Percentiles rank a stretch among this genome's conserved stretches.
Evolutionary conservation across 2,329 filamentous ascomycete genomes (phyloP).

Genomic region (Beauveria caledonica): DNA sequence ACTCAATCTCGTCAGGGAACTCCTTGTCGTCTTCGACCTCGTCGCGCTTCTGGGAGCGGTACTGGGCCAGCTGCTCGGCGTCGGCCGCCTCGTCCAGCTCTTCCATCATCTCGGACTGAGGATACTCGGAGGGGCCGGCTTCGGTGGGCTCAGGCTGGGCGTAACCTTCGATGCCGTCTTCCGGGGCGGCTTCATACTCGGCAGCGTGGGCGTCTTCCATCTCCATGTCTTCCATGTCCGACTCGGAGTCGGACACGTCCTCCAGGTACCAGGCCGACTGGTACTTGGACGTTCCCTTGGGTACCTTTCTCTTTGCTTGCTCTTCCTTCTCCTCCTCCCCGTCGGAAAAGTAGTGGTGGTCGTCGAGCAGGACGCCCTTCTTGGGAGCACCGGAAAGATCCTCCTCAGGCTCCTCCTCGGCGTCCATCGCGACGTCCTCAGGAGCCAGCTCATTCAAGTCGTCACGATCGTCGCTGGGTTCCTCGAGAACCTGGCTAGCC

Average conservation of each 20-base stretch:
- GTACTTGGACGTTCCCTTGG: slow-evolving; percentile 86
- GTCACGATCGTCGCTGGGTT: slow-evolving; percentile 72
- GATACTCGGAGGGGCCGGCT: slow-evolving; percentile 77
- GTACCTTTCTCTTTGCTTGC: slow-evolving; percentile 49
- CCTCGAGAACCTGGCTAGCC: slow-evolving; percentile 53
- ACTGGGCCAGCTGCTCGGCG: slow-evolving; percentile 70
- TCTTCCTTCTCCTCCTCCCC: slow-evolving; percentile 51
- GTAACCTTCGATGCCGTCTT: slow-evolving; percentile 73
- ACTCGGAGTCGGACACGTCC: slow-evolving; percentile 75
- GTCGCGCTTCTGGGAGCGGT: slow-evolving; percentile 65
- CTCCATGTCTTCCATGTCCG: slow-evolving; percentile 66
- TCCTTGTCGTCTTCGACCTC: slow-evolving; percentile 87
- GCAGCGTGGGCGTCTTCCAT: slow-evolving; percentile 52
- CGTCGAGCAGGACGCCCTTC: slow-evolving; percentile 88
- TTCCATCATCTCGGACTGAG: slow-evolving; percentile 86
- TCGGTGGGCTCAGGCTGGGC: slow-evolving; percentile 63
- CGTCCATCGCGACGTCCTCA: slow-evolving; percentile 70
- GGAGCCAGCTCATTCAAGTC: slow-evolving; percentile 77
- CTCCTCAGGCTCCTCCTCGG: slow-evolving; percentile 47
- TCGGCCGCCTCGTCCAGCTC: slow-evolving; percentile 76
- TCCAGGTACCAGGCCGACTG: slow-evolving; percentile 89
- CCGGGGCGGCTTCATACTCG: slow-evolving; percentile 55
- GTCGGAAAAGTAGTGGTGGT: slow-evolving; percentile 97
- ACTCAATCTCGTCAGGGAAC: slow-evolving; percentile 94
- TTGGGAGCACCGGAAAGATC: slow-evolving; percentile 39